Conservation (phyloP, 768 basidiomycete genomes). For the Mycena latifolia region DNA sequence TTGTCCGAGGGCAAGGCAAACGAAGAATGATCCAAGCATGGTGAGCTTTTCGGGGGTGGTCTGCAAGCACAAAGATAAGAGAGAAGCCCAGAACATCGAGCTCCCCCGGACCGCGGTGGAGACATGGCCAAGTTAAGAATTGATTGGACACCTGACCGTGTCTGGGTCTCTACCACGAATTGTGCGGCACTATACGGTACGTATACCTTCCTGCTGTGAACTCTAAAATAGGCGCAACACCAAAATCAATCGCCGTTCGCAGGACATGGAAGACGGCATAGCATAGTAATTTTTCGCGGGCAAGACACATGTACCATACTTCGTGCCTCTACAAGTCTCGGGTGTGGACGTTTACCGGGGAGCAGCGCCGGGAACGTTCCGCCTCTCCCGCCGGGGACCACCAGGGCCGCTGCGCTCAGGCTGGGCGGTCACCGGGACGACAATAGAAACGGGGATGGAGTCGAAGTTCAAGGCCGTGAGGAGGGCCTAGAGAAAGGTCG, state of each 20-base stretch:
- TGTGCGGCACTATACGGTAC: too few relatives aligned
- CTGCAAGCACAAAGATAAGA: conserved; percentile 3
- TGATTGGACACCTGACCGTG: background rate
- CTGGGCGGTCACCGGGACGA: conserved; percentile 69
- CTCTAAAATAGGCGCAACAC: too few relatives aligned
- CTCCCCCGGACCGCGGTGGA: background rate
- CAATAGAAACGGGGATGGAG: conserved; percentile 82
- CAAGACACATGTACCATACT: conserved; percentile 34
- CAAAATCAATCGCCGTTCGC: too few relatives aligned
- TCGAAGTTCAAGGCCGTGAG: conserved; percentile 96
- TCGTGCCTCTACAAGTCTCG: conserved; percentile 17
- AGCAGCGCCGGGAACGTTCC: conserved; percentile 86
- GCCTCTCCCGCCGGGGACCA: conserved; percentile 77
- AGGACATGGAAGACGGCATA: conserved; percentile 25
- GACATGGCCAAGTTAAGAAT: background rate
- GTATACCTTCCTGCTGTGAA: too few relatives aligned
- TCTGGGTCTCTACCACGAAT: too few relatives aligned
- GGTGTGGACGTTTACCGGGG: conserved; percentile 45
- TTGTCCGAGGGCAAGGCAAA: conserved; percentile 4
- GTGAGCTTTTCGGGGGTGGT: background rate
- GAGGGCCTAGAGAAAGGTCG: conserved; percentile 73
- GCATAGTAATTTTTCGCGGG: conserved; percentile 33
- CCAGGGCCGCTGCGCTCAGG: conserved; percentile 65
- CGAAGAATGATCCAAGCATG: conserved; percentile 4
- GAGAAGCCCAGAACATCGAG: conserved; percentile 15